Conservation (phyloP, 352 stramenopile species). For the Phytophthora sp. region DNA sequence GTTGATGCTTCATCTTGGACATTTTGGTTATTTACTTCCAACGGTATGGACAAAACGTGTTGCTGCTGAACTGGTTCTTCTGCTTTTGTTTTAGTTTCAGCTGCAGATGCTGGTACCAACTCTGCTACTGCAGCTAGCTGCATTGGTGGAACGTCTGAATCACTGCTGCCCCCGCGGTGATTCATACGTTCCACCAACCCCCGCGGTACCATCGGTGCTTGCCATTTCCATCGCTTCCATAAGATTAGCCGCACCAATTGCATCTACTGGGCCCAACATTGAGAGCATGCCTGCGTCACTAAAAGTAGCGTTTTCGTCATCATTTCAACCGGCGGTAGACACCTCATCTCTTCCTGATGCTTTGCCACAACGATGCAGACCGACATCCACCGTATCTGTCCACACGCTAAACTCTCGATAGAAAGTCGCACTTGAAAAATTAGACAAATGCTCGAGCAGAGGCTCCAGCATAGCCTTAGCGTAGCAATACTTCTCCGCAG, state of each 20-base stretch:
- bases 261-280: constrained; percentile 1
- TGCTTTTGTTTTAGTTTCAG: too few relatives aligned
- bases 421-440: constrained; percentile 10
- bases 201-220: neutral
- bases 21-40: too few relatives aligned
- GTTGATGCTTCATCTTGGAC: too few relatives aligned
- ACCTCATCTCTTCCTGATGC: neutral
- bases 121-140: neutral
- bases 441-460: constrained; percentile 11
- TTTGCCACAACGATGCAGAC: neutral
- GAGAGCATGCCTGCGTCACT: neutral
- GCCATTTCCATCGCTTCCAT: constrained; percentile 4
- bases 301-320: neutral
- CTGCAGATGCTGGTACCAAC: too few relatives aligned
- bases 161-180: too few relatives aligned
- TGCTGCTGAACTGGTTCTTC: too few relatives aligned
- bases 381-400: constrained; percentile 13
- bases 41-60: too few relatives aligned
- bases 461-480: constrained; percentile 4
- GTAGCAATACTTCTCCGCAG: constrained; percentile 8
- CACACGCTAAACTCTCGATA: constrained; percentile 4
- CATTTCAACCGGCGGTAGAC: too few relatives aligned
- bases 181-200: too few relatives aligned
- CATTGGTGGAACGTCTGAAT: neutral
- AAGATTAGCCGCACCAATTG: constrained; percentile 3